phyloP scores from a whole-genome alignment of 345 rosid species.

The Citrus sinensis region DNA sequence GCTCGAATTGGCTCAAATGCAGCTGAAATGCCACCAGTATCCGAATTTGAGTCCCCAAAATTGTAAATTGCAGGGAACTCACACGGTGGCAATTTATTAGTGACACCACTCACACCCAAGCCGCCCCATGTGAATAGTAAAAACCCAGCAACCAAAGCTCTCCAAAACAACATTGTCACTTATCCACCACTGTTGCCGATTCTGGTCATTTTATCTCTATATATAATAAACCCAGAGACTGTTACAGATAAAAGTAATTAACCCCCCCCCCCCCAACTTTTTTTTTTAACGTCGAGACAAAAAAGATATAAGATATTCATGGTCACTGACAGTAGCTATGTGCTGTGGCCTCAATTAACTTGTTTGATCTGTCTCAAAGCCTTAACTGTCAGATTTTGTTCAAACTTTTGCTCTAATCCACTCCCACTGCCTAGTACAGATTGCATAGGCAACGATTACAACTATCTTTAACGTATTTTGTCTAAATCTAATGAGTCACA shows the following conservation, averaged over 20 bases:
- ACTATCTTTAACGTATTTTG: too few relatives aligned
- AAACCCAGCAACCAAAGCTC: conserved; percentile 27
- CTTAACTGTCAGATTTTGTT: not conserved
- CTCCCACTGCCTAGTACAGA: not conserved
- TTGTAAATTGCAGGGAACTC: conserved; percentile 74
- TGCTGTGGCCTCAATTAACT: not conserved
- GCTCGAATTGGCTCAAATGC: conserved; percentile 58
- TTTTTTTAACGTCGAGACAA: not conserved
- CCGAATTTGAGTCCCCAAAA: conserved; percentile 89
- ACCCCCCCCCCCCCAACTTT: too few relatives aligned
- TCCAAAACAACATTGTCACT: conserved; percentile 22
- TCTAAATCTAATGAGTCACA: too few relatives aligned
- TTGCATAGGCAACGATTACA: too few relatives aligned
- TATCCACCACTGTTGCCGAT: not conserved
- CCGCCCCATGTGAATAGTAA: conserved; percentile 32
- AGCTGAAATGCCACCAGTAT: conserved; percentile 81
- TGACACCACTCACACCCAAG: conserved; percentile 14
- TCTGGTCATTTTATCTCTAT: not conserved
- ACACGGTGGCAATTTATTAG: conserved; percentile 30
- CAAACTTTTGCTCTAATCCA: not conserved
- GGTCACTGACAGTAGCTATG: too few relatives aligned
- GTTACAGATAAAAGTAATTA: not conserved
- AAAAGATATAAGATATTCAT: not conserved
- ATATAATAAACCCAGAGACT: not conserved
- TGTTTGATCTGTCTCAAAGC: not conserved